These are phyloP conservation scores for Omphalea diandra DNA, from an alignment of 441 rosid genomes.

Conservation along the genomic window DNA sequence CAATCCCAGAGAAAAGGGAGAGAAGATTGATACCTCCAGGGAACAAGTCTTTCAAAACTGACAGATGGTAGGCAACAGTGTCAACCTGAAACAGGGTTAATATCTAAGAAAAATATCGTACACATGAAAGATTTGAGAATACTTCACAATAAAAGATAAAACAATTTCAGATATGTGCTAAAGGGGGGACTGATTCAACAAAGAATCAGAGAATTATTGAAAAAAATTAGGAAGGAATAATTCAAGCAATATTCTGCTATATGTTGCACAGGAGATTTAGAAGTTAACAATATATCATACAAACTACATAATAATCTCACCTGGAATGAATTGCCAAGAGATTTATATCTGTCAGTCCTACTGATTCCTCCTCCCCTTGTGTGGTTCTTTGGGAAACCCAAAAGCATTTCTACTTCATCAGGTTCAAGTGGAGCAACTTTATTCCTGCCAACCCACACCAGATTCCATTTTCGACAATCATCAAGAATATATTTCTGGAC, in stretches of 20 bases:
- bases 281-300: neutral
- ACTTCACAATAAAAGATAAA: neutral
- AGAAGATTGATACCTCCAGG: conserved; percentile 76
- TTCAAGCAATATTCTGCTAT: neutral
- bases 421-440: conserved; percentile 88
- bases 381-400: conserved; percentile 89
- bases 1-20: conserved; percentile 92
- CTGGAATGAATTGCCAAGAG: conserved; percentile 95
- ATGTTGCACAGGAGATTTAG: neutral
- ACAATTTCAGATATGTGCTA: neutral
- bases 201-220: neutral
- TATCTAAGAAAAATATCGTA: neutral
- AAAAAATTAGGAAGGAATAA: neutral
- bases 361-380: conserved; percentile 89
- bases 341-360: conserved; percentile 70
- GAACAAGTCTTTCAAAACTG: conserved; percentile 58
- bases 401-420: conserved; percentile 81
- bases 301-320: conserved; percentile 24
- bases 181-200: neutral
- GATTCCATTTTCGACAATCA: conserved; percentile 78
- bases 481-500: conserved; percentile 53
- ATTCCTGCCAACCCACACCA: conserved; percentile 90
- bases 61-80: conserved; percentile 89
- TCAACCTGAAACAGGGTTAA: conserved; percentile 54
- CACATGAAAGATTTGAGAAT: neutral